Conservation (phyloP, 352 stramenopile species). For the Thraustochytrium striatum region DNA sequence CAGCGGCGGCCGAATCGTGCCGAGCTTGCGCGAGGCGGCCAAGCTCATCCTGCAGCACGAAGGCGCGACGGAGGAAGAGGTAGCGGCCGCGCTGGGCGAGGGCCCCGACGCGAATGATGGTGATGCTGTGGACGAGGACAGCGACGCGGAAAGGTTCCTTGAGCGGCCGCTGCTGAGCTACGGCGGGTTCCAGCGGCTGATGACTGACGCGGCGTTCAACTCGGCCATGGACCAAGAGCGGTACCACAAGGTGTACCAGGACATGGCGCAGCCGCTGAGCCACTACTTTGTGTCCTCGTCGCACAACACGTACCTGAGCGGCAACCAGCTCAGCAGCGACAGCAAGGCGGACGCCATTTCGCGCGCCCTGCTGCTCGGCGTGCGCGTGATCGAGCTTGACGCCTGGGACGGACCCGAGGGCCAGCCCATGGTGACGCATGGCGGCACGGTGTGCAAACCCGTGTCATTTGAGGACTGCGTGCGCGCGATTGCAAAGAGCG, state of each 20-base stretch:
- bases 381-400: conserved; percentile 71
- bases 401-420: conserved; percentile 68
- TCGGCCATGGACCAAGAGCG: conserved; percentile 43
- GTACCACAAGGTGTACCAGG: conserved; percentile 52
- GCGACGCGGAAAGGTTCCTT: not conserved
- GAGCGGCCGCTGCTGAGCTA: conserved; percentile 39
- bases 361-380: conserved; percentile 29
- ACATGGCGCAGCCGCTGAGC: conserved; percentile 71
- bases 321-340: conserved; percentile 70
- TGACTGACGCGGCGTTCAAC: conserved; percentile 49
- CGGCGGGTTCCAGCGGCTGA: conserved; percentile 47
- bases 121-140: conserved; percentile 35
- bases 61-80: not conserved
- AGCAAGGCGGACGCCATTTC: conserved; percentile 59
- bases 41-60: conserved; percentile 9
- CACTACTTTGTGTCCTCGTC: conserved; percentile 80
- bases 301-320: conserved; percentile 84
- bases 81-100: not conserved
- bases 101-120: not conserved
- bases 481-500: conserved; percentile 61
- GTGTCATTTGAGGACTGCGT: conserved; percentile 67
- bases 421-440: conserved; percentile 66
- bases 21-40: not conserved
- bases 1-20: not conserved
- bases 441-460: conserved; percentile 65